Evolutionary conservation across 1,284 basidiomycete species (phyloP), one percentile per base, ranked within the genome.

Genomic region (Blastosporella zonata): DNA sequence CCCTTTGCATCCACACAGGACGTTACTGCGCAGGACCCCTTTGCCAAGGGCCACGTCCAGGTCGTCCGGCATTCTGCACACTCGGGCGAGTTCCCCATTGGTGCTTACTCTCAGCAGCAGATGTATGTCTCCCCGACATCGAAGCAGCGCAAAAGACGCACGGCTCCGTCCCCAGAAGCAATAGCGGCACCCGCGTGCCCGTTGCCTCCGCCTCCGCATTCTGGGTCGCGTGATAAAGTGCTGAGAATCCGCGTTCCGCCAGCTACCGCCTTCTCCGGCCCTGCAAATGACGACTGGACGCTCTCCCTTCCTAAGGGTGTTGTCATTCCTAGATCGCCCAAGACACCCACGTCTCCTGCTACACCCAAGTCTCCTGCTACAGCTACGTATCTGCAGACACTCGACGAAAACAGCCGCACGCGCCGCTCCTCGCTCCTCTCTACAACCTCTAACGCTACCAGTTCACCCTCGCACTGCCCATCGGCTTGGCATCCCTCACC

Each of bases 41-140:
- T 56, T 9, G 55, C 55, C 3, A 56, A 56, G 7, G 53, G 53
- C 18, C 42, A 36, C 4, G 46, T 56, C 8, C 53, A 55, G 27
- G 50, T 56, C 33, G 41, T 56, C 2, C 41, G 53, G 2, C 50
- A 46, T 29, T 52, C 48, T 0, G 22, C 44, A 2, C 39, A 44
- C n/a, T 45, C 39, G 0, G 22, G 40, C 17, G 52, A 39, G 15
- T 31, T 9, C 29, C 13, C 33, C 20, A 33, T 13, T 18, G 34
- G 34, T 7, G n/a, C 15, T 4, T 6, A 7, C 18, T n/a, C n/a
- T n/a, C n/a, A n/a, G 6, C 34, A 36, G 4, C 36, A 5, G 2
- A 37, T 12, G 13, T 22, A n/a, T 38, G 9, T 12, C 20, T 38
- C 2, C 40, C 8, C 44, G 0, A 39, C 47, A 0, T 21, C 43